Evolutionary conservation across 768 basidiomycete species (phyloP).

Genomic region (Dentipellis sp.): DNA sequence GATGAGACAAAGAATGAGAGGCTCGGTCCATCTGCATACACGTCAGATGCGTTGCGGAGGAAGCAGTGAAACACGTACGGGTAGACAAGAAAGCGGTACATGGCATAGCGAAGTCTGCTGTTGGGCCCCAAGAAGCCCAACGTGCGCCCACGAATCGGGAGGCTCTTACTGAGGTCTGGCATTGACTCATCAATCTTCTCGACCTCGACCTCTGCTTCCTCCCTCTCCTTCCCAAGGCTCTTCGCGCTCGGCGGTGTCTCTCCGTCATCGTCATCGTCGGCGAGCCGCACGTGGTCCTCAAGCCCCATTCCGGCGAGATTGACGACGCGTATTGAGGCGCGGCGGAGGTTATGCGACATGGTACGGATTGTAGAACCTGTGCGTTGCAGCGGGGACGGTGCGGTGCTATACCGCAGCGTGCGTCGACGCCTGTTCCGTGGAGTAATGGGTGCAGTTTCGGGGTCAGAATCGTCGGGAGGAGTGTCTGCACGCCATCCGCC

Average conservation of each 20-base stretch:
- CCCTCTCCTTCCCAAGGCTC: conserved; percentile 14
- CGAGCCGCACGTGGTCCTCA: conserved; percentile 49
- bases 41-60: not conserved
- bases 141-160: conserved; percentile 67
- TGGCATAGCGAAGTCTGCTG: conserved; percentile 49
- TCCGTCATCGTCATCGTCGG: conserved; percentile 31
- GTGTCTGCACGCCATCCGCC: conserved; percentile 17
- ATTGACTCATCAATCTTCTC: conserved; percentile 23
- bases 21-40: conserved; percentile 71
- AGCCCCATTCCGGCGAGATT: conserved; percentile 58
- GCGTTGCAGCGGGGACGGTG: conserved; percentile 51
- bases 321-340: conserved; percentile 74
- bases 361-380: conserved; percentile 51
- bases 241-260: conserved; percentile 23
- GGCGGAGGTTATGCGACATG: conserved; percentile 46
- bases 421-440: conserved; percentile 27
- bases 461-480: conserved; percentile 38
- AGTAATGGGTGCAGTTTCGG: conserved; percentile 25
- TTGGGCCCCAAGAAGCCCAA: conserved; percentile 68
- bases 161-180: conserved; percentile 32
- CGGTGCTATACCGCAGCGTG: conserved; percentile 41
- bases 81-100: conserved; percentile 63
- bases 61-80: conserved; percentile 41
- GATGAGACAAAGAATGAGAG: conserved; percentile 73
- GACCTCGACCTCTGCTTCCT: conserved; percentile 19